Evolutionary conservation across 1,284 basidiomycete species (phyloP).

Genomic region (Agaricales sp.): DNA sequence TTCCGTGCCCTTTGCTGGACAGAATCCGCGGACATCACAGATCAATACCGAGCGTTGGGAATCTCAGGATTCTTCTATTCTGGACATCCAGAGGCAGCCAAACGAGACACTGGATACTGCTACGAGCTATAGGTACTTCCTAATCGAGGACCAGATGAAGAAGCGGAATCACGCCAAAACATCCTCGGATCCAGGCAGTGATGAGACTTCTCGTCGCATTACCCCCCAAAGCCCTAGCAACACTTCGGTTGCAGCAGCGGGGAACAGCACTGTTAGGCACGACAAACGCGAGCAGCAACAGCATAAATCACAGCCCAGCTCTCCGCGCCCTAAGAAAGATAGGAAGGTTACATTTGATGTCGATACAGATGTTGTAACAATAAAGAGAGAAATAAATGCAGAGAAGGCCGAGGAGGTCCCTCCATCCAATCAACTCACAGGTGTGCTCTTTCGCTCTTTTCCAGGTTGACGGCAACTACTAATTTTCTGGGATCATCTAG

Average conservation of each 20-base stretch:
- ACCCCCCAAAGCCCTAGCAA: background rate
- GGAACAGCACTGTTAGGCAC: constrained; percentile 1
- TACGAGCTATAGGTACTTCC: constrained; percentile 57
- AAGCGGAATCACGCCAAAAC: constrained; percentile 16
- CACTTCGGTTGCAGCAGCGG: background rate
- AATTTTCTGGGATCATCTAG: constrained; percentile 24
- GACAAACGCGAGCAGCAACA: constrained; percentile 10
- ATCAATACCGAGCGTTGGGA: constrained; percentile 18
- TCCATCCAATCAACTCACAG: constrained; percentile 12
- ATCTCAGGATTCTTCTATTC: constrained; percentile 31
- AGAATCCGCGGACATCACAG: constrained; percentile 25
- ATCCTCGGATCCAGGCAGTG: constrained; percentile 11
- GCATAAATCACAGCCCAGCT: constrained; percentile 13
- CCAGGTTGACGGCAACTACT: background rate
- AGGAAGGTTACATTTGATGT: constrained; percentile 69
- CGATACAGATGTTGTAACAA: constrained; percentile 40
- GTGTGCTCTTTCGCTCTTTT: constrained; percentile 12
- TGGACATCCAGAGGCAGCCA: constrained; percentile 35
- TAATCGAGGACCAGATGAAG: constrained; percentile 47
- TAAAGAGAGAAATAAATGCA: constrained; percentile 25
- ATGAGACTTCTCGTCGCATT: background rate
- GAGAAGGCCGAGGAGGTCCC: constrained; percentile 20
- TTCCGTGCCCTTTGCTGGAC: constrained; percentile 16
- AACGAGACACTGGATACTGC: constrained; percentile 52
- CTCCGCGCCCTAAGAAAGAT: constrained; percentile 36